Base-by-base conservation (phyloP, 2,329 filamentous ascomycete genomes). In the Fusarium heterosporum region DNA sequence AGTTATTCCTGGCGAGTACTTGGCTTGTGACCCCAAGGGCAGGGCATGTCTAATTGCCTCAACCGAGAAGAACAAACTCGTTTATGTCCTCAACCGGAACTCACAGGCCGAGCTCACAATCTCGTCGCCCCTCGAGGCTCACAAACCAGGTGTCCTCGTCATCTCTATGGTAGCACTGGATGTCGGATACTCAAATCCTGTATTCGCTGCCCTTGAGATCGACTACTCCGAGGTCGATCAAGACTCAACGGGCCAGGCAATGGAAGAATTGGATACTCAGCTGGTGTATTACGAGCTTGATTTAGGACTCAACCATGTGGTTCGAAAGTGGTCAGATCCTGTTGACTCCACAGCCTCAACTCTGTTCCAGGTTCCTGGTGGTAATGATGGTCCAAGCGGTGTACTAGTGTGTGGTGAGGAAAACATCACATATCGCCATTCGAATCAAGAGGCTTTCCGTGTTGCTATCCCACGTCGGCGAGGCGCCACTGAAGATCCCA, bases 281-380 rank as follows among this genome's bases (percentile, higher is more conserved):
- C 83, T 99, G 28, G 95, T 98, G 1, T 99, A 98, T 80, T 99
- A 99, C 75, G 96, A 98, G 80, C 89, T 99, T 22, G 96, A 99
- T 74, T 86, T 99, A 28, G 96, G 96, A 32, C 81, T 99, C 54
- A 99, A 99, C 73, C 96, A 99, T 76, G 96, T 99, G 36, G 93
- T 99, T 19, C 89, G 95, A 61, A 97, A 94, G 77, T 99, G 96
- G 96, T 91, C 93, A 13, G 96, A 99, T 71, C 88, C 92, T 1
- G 96, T 99, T 8, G 95, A 98, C 75, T 89, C 93, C 49, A 93
- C 92, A 0, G 91, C 96, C 1, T 93, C 92, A 25, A 89, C 96
- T 66, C 85, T 99, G 2, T 97, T 99, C 78, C 95, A 97, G 73
- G 94, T 99, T 1, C 96, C 96, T 1, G 96, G 96, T 64, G 96